A percentile compares a stretch with the other conserved stretches of the same genome.
Conservation (phyloP, 75 land plant species). For the Selaginella tamariscina region DNA sequence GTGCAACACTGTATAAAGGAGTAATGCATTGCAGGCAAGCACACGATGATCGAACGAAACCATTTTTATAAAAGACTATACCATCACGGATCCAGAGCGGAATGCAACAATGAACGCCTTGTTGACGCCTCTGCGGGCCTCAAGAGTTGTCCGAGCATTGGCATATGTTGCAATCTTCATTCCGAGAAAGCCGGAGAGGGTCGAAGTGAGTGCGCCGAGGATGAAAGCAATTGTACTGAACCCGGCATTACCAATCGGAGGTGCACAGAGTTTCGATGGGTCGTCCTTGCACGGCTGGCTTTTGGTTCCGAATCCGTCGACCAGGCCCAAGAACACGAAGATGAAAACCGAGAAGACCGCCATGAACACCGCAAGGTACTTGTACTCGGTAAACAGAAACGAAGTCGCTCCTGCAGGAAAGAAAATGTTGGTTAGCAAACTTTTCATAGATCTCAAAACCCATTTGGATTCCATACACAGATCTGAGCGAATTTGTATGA, state of each 20-base stretch:
- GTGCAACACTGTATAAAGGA: too few relatives aligned
- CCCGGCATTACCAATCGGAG: slow-evolving; percentile 58
- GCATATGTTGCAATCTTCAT: slow-evolving; percentile 92
- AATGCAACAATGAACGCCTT: slow-evolving; percentile 58
- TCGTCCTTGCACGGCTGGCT: slow-evolving; percentile 37
- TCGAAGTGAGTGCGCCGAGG: slow-evolving; percentile 64
- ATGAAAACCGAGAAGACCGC: slow-evolving; percentile 45
- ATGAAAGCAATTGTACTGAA: slow-evolving; percentile 56
- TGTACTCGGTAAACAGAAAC: slow-evolving; percentile 63
- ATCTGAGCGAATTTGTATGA: too few relatives aligned
- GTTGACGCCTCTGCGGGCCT: slow-evolving; percentile 61
- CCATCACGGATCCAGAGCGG: slow-evolving; percentile 74
- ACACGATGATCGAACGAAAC: too few relatives aligned
- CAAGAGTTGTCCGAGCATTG: slow-evolving; percentile 76
- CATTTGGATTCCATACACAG: too few relatives aligned
- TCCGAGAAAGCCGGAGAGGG: slow-evolving; percentile 63
- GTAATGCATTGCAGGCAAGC: too few relatives aligned
- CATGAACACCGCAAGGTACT: slow-evolving; percentile 59
- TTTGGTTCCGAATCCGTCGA: slow-evolving; percentile 58
- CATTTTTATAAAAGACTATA: too few relatives aligned
- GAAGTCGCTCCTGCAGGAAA: slow-evolving; percentile 51
- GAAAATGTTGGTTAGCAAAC: not conserved
- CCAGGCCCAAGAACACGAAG: slow-evolving; percentile 66
- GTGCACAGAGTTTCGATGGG: slow-evolving; percentile 40
- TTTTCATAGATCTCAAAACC: too few relatives aligned